Conservation (phyloP, 768 basidiomycete species). For the Nidularia sp. region DNA sequence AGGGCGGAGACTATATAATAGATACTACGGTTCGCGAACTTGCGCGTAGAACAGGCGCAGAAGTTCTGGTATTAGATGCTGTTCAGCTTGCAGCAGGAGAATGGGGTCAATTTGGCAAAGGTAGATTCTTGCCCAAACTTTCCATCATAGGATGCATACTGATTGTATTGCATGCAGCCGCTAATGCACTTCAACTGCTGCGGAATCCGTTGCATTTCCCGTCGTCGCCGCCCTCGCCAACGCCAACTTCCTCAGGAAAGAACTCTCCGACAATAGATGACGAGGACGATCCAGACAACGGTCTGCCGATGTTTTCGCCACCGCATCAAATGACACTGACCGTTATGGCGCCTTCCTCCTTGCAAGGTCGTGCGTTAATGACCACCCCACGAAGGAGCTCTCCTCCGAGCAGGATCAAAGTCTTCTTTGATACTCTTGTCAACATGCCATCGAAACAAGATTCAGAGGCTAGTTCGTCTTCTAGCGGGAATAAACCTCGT, state of each 20-base stretch:
- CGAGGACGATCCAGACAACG: slow-evolving; percentile 39
- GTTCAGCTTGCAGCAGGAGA: slow-evolving; percentile 86
- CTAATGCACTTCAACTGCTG: slow-evolving; percentile 61
- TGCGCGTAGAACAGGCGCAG: slow-evolving; percentile 68
- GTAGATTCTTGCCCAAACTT: slow-evolving; percentile 25
- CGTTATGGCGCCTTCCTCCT: slow-evolving; percentile 30
- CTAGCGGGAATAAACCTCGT: slow-evolving; percentile 46
- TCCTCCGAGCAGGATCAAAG: slow-evolving; percentile 54
- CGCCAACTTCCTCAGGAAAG: slow-evolving; percentile 11
- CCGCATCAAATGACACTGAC: slow-evolving; percentile 39
- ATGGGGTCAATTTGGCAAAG: slow-evolving; percentile 81
- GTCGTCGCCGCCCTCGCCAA: slow-evolving; percentile 14
- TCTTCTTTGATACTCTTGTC: slow-evolving; percentile 75
- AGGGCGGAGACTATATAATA: slow-evolving; percentile 79
- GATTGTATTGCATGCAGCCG: slow-evolving; percentile 42
- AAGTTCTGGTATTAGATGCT: slow-evolving; percentile 81
- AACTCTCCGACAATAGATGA: slow-evolving; percentile 30
- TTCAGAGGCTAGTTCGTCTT: slow-evolving; percentile 17
- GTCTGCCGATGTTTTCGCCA: slow-evolving; percentile 22
- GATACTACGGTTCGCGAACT: slow-evolving; percentile 77
- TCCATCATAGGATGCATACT: not conserved
- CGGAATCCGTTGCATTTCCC: slow-evolving; percentile 76
- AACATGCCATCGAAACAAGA: slow-evolving; percentile 44
- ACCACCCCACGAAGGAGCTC: slow-evolving; percentile 37
- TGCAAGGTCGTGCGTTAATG: slow-evolving; percentile 34